Percentiles rank a stretch among this genome's conserved stretches.
Evolutionary conservation across 2,329 filamentous ascomycete genomes (phyloP).

Genomic region (Sordariomycetes sp.): DNA sequence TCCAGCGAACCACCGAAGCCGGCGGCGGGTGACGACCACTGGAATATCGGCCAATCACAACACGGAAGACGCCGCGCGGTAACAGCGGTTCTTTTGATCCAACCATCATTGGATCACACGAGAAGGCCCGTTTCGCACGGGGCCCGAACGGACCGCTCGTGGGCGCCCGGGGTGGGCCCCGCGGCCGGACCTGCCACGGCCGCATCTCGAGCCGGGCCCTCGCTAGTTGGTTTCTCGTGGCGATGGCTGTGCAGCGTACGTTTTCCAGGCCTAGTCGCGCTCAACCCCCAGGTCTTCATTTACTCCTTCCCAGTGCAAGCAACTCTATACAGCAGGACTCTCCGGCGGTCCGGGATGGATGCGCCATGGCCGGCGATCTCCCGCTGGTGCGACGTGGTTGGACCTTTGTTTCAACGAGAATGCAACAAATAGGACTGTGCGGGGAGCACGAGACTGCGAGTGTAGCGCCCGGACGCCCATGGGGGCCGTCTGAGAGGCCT

Average conservation of each 20-base stretch:
- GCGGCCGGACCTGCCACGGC: background rate
- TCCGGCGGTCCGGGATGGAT: no score
- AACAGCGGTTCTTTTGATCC: background rate
- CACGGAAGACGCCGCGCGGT: background rate
- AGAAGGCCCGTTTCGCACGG: background rate
- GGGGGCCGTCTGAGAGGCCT: background rate
- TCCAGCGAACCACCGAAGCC: no score
- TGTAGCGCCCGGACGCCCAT: background rate
- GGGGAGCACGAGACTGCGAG: background rate
- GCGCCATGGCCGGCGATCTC: no score
- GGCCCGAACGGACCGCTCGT: background rate
- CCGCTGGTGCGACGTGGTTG: no score
- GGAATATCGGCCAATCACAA: background rate
- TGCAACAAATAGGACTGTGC: background rate
- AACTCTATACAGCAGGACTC: no score
- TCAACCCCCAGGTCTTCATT: no score
- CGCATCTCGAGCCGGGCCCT: no score
- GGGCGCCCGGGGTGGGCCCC: background rate
- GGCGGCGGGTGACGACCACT: background rate
- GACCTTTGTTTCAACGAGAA: background rate
- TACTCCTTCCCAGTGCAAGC: no score
- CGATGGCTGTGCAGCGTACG: no score
- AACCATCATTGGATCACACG: background rate
- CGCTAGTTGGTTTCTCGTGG: no score
- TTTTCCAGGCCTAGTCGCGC: no score